Base-by-base conservation (phyloP, 805 yeast species). In the Wickerhamomyces chaumierensis region DNA sequence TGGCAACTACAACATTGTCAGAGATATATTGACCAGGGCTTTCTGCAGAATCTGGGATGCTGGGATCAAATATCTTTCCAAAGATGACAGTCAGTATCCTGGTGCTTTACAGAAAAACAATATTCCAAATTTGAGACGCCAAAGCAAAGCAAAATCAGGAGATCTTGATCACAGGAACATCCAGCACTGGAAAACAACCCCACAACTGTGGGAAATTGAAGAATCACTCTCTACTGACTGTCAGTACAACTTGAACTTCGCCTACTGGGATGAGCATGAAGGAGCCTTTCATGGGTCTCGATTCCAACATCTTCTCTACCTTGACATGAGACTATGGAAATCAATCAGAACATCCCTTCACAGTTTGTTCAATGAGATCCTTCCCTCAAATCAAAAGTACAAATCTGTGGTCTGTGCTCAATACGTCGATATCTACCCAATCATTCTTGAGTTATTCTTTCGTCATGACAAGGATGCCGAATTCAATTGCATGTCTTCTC, bases 341-440 rank as follows among this genome's bases (percentile, higher is more conserved):
- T 55, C 70, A 0, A 60, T 80, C 5, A 65, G 95, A 34, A 50
- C 62, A 0, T 55, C 64, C 7, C 60, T 82, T 13, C 82, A 81
- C 42, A 84, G 77, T 45, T 58, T 84, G 41, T 80, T 75, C 51
- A 71, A 81, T 31, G 67, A 78, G 0, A 70, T 80, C 0, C 58
- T 85, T 42, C 75, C 84, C 15, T 73, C 84, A 13, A 77, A 77
- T 49, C 56, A 68, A 36, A 60, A 57, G 13, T 78, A 67, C 53
- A 78, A 78, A 50, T 56, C 68, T 23, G 53, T 78, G n/a, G 61
- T 82, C 32, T 78, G 81, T n/a, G 70, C 73, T 31, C 90, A 86
- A 48, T 87, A 86, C 51, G 81, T 86, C 33, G 94, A 86, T 48
- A 64, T 86, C 0, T 90, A 90, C 55, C 88, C 94, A 0, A 68